Percentiles rank a stretch among this genome's conserved stretches.
Conservation (phyloP, 2,329 filamentous ascomycete species). For the Aspergillus puulaauensis region DNA sequence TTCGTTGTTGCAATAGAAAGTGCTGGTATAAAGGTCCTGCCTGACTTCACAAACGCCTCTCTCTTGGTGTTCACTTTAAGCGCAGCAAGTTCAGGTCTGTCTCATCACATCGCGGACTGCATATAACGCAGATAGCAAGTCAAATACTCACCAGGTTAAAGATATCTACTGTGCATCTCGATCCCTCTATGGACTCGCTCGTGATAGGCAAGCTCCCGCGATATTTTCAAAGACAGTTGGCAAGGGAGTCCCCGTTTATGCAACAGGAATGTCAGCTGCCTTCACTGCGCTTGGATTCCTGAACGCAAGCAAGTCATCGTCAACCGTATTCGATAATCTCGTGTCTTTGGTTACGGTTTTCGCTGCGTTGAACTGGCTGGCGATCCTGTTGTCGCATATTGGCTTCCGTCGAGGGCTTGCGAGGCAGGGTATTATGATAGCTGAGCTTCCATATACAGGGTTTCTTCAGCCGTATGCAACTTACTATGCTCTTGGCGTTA, state of each 20-base stretch:
- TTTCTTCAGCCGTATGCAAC: background rate
- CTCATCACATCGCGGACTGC: no score
- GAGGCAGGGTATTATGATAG: background rate
- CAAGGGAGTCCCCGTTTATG: constrained; percentile 66
- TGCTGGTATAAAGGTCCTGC: background rate
- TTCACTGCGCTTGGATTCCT: constrained; percentile 68
- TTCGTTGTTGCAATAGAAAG: background rate
- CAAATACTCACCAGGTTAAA: no score
- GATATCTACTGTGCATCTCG: constrained; percentile 74
- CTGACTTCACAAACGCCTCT: background rate
- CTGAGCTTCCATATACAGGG: background rate
- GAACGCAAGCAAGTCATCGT: constrained; percentile 57
- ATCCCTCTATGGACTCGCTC: constrained; percentile 69
- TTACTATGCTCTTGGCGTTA: background rate
- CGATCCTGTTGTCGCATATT: background rate
- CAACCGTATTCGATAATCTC: constrained; percentile 58
- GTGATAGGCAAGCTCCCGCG: constrained; percentile 66
- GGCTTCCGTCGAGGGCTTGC: background rate
- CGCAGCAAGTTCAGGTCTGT: background rate
- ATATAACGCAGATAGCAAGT: no score
- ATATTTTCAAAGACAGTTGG: constrained; percentile 67
- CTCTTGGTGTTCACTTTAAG: background rate
- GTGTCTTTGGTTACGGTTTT: background rate
- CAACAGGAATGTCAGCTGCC: constrained; percentile 57
- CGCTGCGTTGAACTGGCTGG: background rate